These are phyloP conservation scores for Canariomyces notabilis DNA, from an alignment of 2,329 filamentous ascomycete genomes.

Conservation along the genomic window DNA sequence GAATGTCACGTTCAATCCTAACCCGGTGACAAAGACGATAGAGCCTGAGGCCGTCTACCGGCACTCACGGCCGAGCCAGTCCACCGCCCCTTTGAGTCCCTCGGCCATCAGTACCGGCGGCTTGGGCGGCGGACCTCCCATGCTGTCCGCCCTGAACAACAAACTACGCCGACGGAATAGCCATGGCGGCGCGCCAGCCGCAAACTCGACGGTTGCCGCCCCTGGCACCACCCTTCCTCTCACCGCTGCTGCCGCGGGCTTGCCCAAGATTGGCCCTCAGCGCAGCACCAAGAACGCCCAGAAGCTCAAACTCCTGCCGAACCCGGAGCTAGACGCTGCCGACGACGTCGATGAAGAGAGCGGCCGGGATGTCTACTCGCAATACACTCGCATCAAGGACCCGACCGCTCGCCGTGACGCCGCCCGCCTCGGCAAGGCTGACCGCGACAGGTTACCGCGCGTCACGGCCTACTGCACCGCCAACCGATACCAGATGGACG, in stretches of 20 bases:
- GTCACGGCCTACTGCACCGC: slow-evolving; percentile 97
- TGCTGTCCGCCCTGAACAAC: slow-evolving; percentile 77
- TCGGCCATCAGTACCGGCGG: slow-evolving; percentile 39
- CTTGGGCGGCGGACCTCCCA: slow-evolving; percentile 44
- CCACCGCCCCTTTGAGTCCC: slow-evolving; percentile 30
- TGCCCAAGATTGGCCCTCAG: slow-evolving; percentile 84
- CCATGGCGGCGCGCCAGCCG: slow-evolving; percentile 56
- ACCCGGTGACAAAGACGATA: slow-evolving; percentile 58
- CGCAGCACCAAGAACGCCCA: slow-evolving; percentile 92
- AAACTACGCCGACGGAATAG: slow-evolving; percentile 84
- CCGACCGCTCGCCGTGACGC: slow-evolving; percentile 89
- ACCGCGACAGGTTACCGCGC: slow-evolving; percentile 77
- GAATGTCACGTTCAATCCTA: slow-evolving; percentile 73
- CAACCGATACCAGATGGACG: slow-evolving; percentile 84
- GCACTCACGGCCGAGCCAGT: slow-evolving; percentile 27
- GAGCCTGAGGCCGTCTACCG: slow-evolving; percentile 41
- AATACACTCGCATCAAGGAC: slow-evolving; percentile 97
- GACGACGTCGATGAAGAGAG: slow-evolving; percentile 81
- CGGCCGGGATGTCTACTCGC: slow-evolving; percentile 91
- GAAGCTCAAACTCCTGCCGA: slow-evolving; percentile 94
- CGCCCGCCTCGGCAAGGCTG: slow-evolving; percentile 86
- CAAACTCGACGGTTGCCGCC: slow-evolving; percentile 31
- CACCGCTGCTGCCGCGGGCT: slow-evolving; percentile 31
- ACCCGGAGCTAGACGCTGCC: slow-evolving; percentile 75
- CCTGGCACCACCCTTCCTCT: slow-evolving; percentile 29